These are phyloP conservation scores for Microbotryum lychnidis-dioicae DNA, from an alignment of 1,284 basidiomycete species.

Conservation along the genomic window DNA sequence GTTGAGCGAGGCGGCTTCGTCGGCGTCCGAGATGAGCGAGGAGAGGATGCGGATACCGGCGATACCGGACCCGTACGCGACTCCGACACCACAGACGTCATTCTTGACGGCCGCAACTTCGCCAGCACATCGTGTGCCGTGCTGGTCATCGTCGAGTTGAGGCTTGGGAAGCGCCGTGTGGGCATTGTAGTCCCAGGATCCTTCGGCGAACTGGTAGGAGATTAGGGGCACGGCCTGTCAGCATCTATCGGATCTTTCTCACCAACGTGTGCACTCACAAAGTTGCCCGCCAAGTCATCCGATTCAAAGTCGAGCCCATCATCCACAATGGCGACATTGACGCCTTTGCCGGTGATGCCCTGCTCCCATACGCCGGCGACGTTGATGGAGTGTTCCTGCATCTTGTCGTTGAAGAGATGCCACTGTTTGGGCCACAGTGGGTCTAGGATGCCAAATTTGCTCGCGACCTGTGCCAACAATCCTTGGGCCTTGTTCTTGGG, in stretches of 20 bases:
- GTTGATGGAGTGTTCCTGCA: conserved; percentile 72
- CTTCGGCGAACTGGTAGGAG: conserved; percentile 60
- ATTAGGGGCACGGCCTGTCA: background rate
- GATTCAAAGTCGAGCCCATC: conserved; percentile 90
- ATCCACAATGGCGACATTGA: conserved; percentile 85
- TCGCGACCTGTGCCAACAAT: conserved; percentile 1
- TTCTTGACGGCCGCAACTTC: conserved; percentile 97
- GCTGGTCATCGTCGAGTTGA: conserved; percentile 81
- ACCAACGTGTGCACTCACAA: conserved; percentile 53
- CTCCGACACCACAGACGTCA: conserved; percentile 87
- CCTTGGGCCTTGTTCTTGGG: background rate
- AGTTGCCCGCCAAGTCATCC: conserved; percentile 80
- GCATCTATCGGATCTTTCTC: background rate
- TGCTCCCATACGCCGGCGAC: conserved; percentile 73
- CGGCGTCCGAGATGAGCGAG: conserved; percentile 93
- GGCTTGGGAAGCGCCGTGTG: conserved; percentile 82
- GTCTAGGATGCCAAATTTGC: conserved; percentile 63
- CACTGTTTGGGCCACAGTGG: conserved; percentile 83
- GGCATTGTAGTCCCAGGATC: conserved; percentile 96
- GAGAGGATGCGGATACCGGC: conserved; percentile 93
- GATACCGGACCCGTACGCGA: conserved; percentile 84
- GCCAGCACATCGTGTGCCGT: conserved; percentile 95
- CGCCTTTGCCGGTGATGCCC: conserved; percentile 74
- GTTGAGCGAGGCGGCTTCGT: conserved; percentile 93
- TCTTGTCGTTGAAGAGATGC: conserved; percentile 77